Percentiles rank a stretch among this genome's conserved stretches.
Evolutionary conservation across 2,329 filamentous ascomycete species (phyloP).

Genomic region (Scytalidium lignicola): DNA sequence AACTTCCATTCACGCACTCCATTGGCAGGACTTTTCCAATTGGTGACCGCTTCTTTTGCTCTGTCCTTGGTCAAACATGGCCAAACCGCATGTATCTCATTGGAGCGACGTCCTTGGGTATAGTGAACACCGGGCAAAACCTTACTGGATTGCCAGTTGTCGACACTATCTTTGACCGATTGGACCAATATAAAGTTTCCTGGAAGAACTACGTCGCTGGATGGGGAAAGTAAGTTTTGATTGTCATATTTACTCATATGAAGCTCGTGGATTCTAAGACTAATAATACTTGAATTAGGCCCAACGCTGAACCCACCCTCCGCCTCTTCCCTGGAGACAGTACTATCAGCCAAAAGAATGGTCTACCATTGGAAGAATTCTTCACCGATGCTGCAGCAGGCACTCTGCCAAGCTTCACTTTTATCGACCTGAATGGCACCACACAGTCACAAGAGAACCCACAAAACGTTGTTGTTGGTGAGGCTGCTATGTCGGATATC

Average conservation of each 20-base stretch:
- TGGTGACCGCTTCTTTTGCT: neutral
- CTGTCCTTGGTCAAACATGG: neutral
- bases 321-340: neutral
- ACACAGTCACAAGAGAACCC: conserved; percentile 27
- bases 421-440: conserved; percentile 23
- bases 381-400: conserved; percentile 35
- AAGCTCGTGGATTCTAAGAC: neutral
- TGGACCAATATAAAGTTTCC: neutral
- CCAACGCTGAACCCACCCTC: neutral
- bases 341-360: neutral
- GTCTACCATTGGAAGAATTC: conserved; percentile 30
- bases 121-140: neutral
- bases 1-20: neutral
- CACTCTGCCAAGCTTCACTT: conserved; percentile 35
- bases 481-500: conserved; percentile 35
- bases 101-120: neutral
- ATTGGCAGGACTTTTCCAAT: neutral
- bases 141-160: neutral
- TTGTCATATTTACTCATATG: neutral
- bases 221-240: neutral
- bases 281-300: neutral
- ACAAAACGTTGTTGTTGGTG: conserved; percentile 34
- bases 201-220: neutral
- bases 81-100: neutral
- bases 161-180: neutral